A percentile compares a stretch with the other conserved stretches of the same genome.
Conservation (phyloP, 2,329 filamentous ascomycete genomes). For the Alternaria ethzedia region DNA sequence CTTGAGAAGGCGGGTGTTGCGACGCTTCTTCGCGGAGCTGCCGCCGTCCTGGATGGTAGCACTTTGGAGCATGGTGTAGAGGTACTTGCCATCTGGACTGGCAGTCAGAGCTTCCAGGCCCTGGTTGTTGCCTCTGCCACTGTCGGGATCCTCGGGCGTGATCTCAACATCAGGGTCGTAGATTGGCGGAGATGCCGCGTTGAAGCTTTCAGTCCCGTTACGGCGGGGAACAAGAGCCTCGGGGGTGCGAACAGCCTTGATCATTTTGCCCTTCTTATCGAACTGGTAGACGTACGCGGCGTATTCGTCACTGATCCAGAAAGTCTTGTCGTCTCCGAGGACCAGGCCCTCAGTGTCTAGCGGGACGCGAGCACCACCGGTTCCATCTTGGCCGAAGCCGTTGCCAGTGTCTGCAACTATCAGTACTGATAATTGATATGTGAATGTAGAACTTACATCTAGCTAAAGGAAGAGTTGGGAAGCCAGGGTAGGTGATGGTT, state of each 20-base stretch:
- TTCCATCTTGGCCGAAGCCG: slow-evolving; percentile 68
- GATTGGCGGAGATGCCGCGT: slow-evolving; percentile 66
- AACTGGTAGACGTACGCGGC: slow-evolving; percentile 76
- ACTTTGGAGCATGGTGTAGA: slow-evolving; percentile 71
- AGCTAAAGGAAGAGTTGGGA: slow-evolving; percentile 67
- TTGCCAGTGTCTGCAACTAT: slow-evolving; percentile 60
- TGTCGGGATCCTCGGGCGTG: slow-evolving; percentile 62
- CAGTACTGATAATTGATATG: background rate
- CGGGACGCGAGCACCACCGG: slow-evolving; percentile 65
- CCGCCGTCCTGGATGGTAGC: slow-evolving; percentile 62
- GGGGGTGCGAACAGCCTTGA: slow-evolving; percentile 68
- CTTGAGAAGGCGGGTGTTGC: slow-evolving; percentile 67
- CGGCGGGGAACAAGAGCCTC: slow-evolving; percentile 68
- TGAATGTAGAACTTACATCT: slow-evolving; percentile 52
- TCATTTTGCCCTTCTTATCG: slow-evolving; percentile 62
- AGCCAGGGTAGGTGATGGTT: slow-evolving; percentile 59
- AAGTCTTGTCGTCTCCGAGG: slow-evolving; percentile 64
- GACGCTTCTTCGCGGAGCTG: slow-evolving; percentile 59
- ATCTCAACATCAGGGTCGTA: slow-evolving; percentile 60
- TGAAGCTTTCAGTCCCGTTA: slow-evolving; percentile 67
- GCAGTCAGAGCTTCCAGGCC: slow-evolving; percentile 74
- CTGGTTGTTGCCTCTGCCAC: slow-evolving; percentile 74
- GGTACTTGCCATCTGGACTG: slow-evolving; percentile 66
- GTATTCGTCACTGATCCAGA: slow-evolving; percentile 69
- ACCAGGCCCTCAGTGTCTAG: slow-evolving; percentile 73